Base-by-base conservation (phyloP, 768 basidiomycete species). In the Collybia mongolica region DNA sequence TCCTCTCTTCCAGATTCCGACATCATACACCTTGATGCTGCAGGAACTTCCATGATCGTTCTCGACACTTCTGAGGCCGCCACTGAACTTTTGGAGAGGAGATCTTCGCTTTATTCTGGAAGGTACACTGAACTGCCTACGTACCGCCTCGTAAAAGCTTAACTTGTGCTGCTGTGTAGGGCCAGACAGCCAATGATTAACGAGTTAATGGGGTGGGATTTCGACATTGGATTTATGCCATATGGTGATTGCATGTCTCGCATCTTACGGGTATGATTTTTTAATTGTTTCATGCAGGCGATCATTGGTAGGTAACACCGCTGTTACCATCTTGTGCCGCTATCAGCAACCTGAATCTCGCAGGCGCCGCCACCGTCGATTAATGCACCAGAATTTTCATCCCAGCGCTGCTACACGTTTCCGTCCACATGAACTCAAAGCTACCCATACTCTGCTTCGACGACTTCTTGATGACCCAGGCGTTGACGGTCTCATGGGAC, bases 361-460 rank as follows among this genome's bases (percentile, higher is more conserved):
- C 12, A 65, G 64, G 64, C 64, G 65, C 35, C 40, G 54, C 2
- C 60, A 61, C 35, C 61, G 64, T 11, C 45, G 53, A 26, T 4
- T 65, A 1, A 54, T 65, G 28, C 60, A 63, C 19, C 54, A 62
- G 26, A 54, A 54, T 3, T 61, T 69, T 38, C 54, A 65, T 39
- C 26, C 54, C 1, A 39, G 28, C 7, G 57, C 57, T 6, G 46
- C 54, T 3, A 44, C 52, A 19, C 51, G 50, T 2, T 66, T 58
- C 43, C 55, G 48, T 1, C 62, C 66, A 3, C 41, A 58, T 8
- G 59, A 63, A 46, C 35, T 56, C 2, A 54, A 52, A 6, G 61
- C 59, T 14, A 52, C 63, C 2, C 60, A 62, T 19, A 49, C 48
- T 15, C 44, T 68, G 1, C 62, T 67, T 39, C 54, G 56, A 5